These are phyloP conservation scores for Cryptosporidium sp. DNA, from an alignment of 169 alveolate species.

Conservation along the genomic window DNA sequence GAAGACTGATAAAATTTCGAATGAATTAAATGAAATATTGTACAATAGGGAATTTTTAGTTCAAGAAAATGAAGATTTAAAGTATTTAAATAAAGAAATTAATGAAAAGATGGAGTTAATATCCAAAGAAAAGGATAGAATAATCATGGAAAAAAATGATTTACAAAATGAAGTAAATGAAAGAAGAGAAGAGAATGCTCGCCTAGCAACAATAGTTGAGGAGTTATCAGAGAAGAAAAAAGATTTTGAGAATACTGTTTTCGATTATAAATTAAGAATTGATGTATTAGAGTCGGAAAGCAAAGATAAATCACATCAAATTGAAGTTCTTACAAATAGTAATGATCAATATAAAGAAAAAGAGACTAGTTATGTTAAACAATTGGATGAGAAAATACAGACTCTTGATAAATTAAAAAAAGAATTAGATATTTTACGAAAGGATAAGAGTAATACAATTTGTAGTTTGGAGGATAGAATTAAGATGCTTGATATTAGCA, in stretches of 20 bases:
- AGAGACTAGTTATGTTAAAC: constrained; percentile 16
- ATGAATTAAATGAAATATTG: constrained; percentile 7
- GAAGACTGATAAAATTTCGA: constrained; percentile 12
- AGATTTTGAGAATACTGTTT: not conserved
- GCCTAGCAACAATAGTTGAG: not conserved
- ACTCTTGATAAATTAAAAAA: constrained; percentile 25
- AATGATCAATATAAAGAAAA: not conserved
- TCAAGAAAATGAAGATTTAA: constrained; percentile 7
- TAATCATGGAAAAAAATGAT: not conserved
- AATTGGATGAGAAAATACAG: constrained; percentile 26
- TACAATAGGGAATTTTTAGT: constrained; percentile 4
- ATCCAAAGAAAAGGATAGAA: constrained; percentile 2
- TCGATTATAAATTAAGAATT: constrained; percentile 1
- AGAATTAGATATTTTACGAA: constrained; percentile 17
- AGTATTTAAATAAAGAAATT: not conserved
- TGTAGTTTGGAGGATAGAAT: constrained; percentile 56
- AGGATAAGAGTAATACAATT: constrained; percentile 1
- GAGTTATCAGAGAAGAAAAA: constrained; percentile 3
- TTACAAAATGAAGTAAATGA: constrained; percentile 1
- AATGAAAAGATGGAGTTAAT: not conserved
- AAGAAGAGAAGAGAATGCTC: not conserved
- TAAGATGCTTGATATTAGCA: constrained; percentile 60
- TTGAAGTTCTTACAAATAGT: not conserved
- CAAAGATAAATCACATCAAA: not conserved
- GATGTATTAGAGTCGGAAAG: constrained; percentile 24